Base-by-base conservation (phyloP, 441 rosid genomes). In the Daphne laureola region DNA sequence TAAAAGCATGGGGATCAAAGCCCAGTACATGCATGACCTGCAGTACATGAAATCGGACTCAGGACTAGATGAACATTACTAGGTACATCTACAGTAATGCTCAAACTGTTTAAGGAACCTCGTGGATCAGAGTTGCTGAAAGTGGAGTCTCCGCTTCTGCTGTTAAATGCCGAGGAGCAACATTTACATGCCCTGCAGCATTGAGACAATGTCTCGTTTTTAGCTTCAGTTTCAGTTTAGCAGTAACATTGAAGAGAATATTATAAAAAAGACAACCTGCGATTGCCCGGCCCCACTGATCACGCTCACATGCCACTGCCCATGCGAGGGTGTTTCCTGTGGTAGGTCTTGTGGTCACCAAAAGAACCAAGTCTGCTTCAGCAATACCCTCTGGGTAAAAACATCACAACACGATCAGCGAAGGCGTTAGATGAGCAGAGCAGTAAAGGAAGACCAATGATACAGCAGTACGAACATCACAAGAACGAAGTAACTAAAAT, bases 21-120 rank as follows among this genome's bases (percentile, higher is more conserved):
- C 99, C 99, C 64, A 93, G 95, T 69, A 93, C 99, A 49, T 93
- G 99, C 99, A 87, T 90, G 58, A 93, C 99, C 95, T 86, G 82
- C 47, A 68, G 60, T 45, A 27, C 13, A 60, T 17, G 55, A 62
- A 16, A 16, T 40, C 5, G 57, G 14, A 26, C 49, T 56, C 25
- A 63, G 58, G 15, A 36, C 35, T 66, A 45, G 38, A 31, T 6
- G 38, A 31, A 31, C 1, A 7, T 31, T 31, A 31, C 11, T 0
- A 31, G 8, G 38, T 31, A 31, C 4, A 31, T 31, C 38, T 31
- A 31, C 11, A 31, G 38, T 31, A 31, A 0, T 31, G 38, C 11
- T 31, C 36, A 31, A 31, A 31, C 0, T 5, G 48, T 26, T 46
- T 42, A 57, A 64, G 73, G 48, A 35, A 86, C 95, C 91, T 94